Conservation (phyloP, 1,284 basidiomycete species). For the Sporisorium iseilematis-ciliati region DNA sequence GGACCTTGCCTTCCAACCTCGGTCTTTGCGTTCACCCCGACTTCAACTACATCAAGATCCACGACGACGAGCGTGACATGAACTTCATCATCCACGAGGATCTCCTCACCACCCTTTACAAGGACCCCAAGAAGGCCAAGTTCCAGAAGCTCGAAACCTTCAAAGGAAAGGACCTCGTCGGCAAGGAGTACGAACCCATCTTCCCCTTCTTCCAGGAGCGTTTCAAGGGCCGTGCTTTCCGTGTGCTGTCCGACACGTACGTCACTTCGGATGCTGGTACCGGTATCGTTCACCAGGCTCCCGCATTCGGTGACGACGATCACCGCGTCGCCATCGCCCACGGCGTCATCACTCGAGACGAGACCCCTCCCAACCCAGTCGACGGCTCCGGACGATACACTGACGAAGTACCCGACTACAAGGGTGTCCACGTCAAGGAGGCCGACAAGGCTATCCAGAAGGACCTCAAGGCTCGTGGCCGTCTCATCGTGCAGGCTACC, state of each 20-base stretch:
- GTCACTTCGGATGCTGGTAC: constrained; percentile 95
- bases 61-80: constrained; percentile 86
- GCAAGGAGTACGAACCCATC: constrained; percentile 94
- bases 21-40: constrained; percentile 96
- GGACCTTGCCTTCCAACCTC: constrained; percentile 96
- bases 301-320: constrained; percentile 98
- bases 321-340: constrained; percentile 90
- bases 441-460: constrained; percentile 97
- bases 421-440: constrained; percentile 91
- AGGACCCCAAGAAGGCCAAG: constrained; percentile 97
- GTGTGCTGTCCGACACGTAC: constrained; percentile 89
- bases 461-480: constrained; percentile 85
- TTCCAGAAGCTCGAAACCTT: constrained; percentile 88
- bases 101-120: constrained; percentile 90
- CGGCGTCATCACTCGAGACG: constrained; percentile 83
- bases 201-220: constrained; percentile 96
- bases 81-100: constrained; percentile 95
- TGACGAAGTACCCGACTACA: constrained; percentile 87
- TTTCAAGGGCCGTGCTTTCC: constrained; percentile 92
- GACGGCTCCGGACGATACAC: constrained; percentile 92
- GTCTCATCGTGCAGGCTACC: constrained; percentile 88
- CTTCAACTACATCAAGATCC: constrained; percentile 95
- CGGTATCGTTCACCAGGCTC: constrained; percentile 98
- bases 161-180: constrained; percentile 91
- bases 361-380: constrained; percentile 95